Evolutionary conservation across 352 stramenopile genomes (phyloP).

Genomic region (Plasmopara halstedii): DNA sequence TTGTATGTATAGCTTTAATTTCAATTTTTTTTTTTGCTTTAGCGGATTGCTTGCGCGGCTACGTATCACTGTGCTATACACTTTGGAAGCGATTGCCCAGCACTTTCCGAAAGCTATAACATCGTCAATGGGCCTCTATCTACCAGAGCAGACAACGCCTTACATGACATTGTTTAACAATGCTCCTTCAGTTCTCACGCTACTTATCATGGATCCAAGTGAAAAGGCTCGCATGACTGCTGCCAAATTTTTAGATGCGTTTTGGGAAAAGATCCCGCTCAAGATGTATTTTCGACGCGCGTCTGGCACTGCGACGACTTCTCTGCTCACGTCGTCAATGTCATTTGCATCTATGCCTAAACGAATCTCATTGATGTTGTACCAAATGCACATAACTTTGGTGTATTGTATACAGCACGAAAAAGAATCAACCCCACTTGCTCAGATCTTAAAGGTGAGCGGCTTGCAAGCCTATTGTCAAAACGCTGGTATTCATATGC

Average conservation of each 20-base stretch:
- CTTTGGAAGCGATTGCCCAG: slow-evolving; percentile 60
- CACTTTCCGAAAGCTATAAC: slow-evolving; percentile 65
- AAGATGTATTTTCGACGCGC: slow-evolving; percentile 73
- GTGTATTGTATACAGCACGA: slow-evolving; percentile 81
- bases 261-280: slow-evolving; percentile 76
- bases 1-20: slow-evolving; percentile 1
- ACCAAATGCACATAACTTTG: slow-evolving; percentile 74
- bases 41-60: slow-evolving; percentile 64
- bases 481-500: not conserved
- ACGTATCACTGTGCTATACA: slow-evolving; percentile 64
- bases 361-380: slow-evolving; percentile 75
- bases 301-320: slow-evolving; percentile 18
- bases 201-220: slow-evolving; percentile 69
- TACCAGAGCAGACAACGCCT: slow-evolving; percentile 72
- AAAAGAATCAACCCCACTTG: slow-evolving; percentile 43
- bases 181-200: slow-evolving; percentile 63
- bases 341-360: slow-evolving; percentile 84
- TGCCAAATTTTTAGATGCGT: slow-evolving; percentile 73
- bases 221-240: slow-evolving; percentile 64
- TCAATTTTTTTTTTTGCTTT: slow-evolving; percentile 1
- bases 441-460: slow-evolving; percentile 65
- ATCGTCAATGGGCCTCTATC: slow-evolving; percentile 68
- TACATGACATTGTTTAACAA: slow-evolving; percentile 81
- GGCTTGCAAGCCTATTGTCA: not conserved
- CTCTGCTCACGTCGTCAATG: slow-evolving; percentile 33